phyloP scores from a whole-genome alignment of 805 yeast species.

The Helenozyma baotianmanensis region DNA sequence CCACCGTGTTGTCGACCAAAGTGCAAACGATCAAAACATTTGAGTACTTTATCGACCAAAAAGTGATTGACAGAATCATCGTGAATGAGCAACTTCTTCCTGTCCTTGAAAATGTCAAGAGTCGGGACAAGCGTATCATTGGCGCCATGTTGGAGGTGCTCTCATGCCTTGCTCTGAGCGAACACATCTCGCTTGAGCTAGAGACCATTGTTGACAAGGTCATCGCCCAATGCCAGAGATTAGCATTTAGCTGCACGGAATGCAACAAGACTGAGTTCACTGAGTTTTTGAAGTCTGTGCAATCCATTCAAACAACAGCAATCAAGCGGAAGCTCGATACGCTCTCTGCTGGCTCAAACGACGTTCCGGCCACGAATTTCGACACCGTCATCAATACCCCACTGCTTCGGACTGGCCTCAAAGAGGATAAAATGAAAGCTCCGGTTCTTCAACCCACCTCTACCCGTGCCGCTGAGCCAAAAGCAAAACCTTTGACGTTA shows the following conservation, averaged over 20 bases:
- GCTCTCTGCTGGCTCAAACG: background rate
- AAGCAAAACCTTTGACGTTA: slow-evolving; percentile 3
- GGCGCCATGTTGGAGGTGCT: slow-evolving; percentile 48
- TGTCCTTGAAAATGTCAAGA: slow-evolving; percentile 66
- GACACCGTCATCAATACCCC: slow-evolving; percentile 29
- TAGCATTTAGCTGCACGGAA: slow-evolving; percentile 36
- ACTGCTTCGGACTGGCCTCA: slow-evolving; percentile 18
- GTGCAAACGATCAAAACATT: slow-evolving; percentile 61
- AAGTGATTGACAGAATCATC: slow-evolving; percentile 64
- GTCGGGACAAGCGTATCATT: slow-evolving; percentile 66
- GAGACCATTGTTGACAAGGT: slow-evolving; percentile 13
- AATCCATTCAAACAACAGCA: slow-evolving; percentile 6
- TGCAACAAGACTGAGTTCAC: slow-evolving; percentile 32
- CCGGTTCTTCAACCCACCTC: slow-evolving; percentile 14
- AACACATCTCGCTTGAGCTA: slow-evolving; percentile 11
- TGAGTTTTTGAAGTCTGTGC: slow-evolving; percentile 18
- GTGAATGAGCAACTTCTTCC: slow-evolving; percentile 81
- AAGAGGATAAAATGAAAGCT: slow-evolving; percentile 20
- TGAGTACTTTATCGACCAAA: slow-evolving; percentile 49
- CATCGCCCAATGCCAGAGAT: slow-evolving; percentile 16
- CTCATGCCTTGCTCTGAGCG: slow-evolving; percentile 46
- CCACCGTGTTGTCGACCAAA: slow-evolving; percentile 79
- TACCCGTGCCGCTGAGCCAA: slow-evolving; percentile 1
- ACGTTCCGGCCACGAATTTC: slow-evolving; percentile 13
- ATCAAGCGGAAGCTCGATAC: slow-evolving; percentile 7